phyloP scores from a whole-genome alignment of 176 grass and related monocot genomes.

The Pontederia paniculata region DNA sequence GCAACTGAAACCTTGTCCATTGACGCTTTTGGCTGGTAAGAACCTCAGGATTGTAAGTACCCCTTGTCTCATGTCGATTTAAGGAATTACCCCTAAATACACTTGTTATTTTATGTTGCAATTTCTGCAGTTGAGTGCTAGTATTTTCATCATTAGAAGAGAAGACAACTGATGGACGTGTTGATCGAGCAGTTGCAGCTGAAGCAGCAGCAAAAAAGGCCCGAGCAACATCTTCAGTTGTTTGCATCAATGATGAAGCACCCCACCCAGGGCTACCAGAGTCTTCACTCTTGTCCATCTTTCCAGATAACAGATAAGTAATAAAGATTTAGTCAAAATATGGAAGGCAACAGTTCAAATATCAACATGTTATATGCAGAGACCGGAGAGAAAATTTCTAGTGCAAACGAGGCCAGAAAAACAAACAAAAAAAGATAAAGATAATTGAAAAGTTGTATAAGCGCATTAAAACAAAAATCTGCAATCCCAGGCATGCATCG shows the following conservation, averaged over 20 bases:
- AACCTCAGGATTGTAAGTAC: slow-evolving; percentile 84
- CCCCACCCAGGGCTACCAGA: slow-evolving; percentile 24
- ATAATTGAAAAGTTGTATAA: too few species aligned
- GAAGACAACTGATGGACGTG: slow-evolving; percentile 49
- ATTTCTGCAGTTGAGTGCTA: slow-evolving; percentile 60
- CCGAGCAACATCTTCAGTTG: slow-evolving; percentile 59
- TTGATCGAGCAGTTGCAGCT: slow-evolving; percentile 45
- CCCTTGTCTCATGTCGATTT: slow-evolving; percentile 47
- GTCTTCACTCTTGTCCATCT: slow-evolving; percentile 21
- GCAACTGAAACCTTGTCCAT: slow-evolving; percentile 87
- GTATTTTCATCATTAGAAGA: slow-evolving; percentile 49
- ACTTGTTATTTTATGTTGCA: slow-evolving; percentile 66
- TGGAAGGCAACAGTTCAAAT: too few species aligned
- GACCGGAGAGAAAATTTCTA: too few species aligned
- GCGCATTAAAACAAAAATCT: too few species aligned
- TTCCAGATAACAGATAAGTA: background rate
- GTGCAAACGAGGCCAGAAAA: too few species aligned
- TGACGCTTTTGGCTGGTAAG: slow-evolving; percentile 85
- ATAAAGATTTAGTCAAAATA: too few species aligned
- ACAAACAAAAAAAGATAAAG: too few species aligned
- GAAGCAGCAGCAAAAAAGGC: slow-evolving; percentile 56
- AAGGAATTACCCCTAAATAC: slow-evolving; percentile 60
- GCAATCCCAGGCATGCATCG: too few species aligned
- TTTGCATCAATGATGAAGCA: slow-evolving; percentile 40
- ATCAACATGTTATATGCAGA: too few species aligned